Conservation (phyloP, 257 asterid genomes). For the Solanum dulcamara region DNA sequence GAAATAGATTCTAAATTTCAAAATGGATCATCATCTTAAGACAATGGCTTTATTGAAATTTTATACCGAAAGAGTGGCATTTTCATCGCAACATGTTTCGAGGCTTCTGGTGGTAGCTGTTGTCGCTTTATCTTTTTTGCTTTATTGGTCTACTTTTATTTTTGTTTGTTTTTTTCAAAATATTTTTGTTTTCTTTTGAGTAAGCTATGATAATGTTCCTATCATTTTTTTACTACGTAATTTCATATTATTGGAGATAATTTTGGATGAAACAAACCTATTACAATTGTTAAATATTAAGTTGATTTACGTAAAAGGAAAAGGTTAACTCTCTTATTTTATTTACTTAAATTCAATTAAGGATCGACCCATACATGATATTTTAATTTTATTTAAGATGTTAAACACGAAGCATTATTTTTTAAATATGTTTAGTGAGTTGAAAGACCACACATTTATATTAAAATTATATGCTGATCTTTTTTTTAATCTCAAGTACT, state of each 20-base stretch:
- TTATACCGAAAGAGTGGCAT: background rate
- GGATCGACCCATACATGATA: background rate
- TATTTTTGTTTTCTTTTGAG: background rate
- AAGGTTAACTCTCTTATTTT: background rate
- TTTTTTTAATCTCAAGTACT: background rate
- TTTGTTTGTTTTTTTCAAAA: background rate
- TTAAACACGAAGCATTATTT: no score
- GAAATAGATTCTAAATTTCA: background rate
- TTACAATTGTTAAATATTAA: background rate
- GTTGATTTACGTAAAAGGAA: background rate
- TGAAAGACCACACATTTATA: background rate
- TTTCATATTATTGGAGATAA: background rate
- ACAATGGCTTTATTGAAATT: background rate
- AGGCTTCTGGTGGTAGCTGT: background rate
- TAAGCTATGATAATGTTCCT: background rate
- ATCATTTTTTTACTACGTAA: background rate
- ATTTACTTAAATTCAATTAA: background rate
- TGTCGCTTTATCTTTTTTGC: background rate
- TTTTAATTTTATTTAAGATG: no score
- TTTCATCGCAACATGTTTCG: background rate
- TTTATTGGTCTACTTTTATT: background rate
- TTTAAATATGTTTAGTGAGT: background rate
- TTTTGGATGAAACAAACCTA: background rate
- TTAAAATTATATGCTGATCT: background rate
- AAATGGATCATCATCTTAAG: background rate